Evolutionary conservation across 2,329 filamentous ascomycete species (phyloP).

Genomic region (Fusarium gaditjirri): DNA sequence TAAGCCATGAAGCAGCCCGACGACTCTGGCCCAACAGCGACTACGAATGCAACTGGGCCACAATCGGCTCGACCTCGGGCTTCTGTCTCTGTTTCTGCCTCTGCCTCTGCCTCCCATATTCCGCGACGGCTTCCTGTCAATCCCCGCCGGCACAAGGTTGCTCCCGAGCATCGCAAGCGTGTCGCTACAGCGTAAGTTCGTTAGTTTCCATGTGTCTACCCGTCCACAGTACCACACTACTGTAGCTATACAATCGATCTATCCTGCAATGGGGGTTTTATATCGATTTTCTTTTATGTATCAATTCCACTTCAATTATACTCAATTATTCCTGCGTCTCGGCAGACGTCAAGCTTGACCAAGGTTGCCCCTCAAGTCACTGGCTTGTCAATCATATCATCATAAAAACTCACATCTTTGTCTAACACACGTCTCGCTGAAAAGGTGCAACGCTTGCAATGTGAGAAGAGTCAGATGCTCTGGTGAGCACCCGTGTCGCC

Average conservation of each 20-base stretch:
- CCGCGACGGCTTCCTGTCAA: conserved; percentile 60
- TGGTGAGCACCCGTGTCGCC: conserved; percentile 59
- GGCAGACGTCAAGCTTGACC: background rate
- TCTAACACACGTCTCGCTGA: conserved; percentile 22
- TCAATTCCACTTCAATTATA: background rate
- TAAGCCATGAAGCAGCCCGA: conserved; percentile 34
- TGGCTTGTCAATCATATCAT: background rate
- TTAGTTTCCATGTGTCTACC: conserved; percentile 8
- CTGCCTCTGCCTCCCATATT: conserved; percentile 25
- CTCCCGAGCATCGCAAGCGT: conserved; percentile 59
- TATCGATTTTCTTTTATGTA: background rate
- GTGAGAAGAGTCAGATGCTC: conserved; percentile 63
- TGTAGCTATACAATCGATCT: conserved; percentile 2
- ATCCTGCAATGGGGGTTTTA: background rate
- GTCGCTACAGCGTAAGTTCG: conserved; percentile 60
- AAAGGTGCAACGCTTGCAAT: conserved; percentile 64
- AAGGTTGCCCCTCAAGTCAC: background rate
- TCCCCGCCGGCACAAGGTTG: conserved; percentile 60
- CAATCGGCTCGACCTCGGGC: conserved; percentile 22
- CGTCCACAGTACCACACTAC: background rate
- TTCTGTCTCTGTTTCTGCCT: conserved; percentile 26
- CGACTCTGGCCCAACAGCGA: conserved; percentile 11
- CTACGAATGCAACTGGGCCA: background rate
- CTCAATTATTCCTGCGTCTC: background rate
- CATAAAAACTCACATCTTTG: conserved; percentile 1